These are phyloP conservation scores for Russula virescens DNA, from an alignment of 768 basidiomycete species.

Conservation along the genomic window DNA sequence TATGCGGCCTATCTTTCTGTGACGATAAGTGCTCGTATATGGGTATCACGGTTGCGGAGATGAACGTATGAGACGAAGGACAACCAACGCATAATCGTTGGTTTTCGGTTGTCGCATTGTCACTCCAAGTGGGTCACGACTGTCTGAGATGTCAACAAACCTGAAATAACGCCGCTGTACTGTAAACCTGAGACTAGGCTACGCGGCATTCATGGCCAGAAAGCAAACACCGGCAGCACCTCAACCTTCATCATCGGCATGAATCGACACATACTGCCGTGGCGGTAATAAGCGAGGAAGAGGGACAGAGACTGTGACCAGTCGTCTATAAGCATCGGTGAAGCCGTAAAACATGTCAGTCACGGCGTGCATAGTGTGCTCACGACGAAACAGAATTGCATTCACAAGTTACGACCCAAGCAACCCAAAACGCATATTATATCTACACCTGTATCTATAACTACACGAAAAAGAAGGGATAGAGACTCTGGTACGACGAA, in stretches of 20 bases:
- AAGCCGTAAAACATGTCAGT: background rate
- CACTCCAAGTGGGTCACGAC: too few relatives aligned
- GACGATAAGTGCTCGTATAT: too few relatives aligned
- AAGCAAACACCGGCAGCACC: background rate
- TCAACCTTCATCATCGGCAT: too few relatives aligned
- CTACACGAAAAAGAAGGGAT: background rate
- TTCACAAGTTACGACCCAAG: background rate
- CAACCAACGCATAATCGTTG: too few relatives aligned
- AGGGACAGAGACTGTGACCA: background rate
- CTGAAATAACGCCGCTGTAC: too few relatives aligned
- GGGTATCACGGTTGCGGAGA: too few relatives aligned
- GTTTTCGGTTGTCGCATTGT: too few relatives aligned
- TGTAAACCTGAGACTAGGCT: background rate
- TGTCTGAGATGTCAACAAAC: too few relatives aligned
- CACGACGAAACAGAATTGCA: background rate
- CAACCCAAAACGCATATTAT: background rate
- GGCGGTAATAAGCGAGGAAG: too few relatives aligned
- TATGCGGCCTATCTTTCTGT: too few relatives aligned
- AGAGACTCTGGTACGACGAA: background rate
- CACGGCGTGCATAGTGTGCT: background rate
- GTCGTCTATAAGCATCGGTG: background rate
- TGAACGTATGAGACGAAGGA: too few relatives aligned
- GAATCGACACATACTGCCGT: too few relatives aligned
- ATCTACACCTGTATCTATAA: background rate
- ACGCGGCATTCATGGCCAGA: background rate